Evolutionary conservation across 108 stramenopile genomes (phyloP).

Genomic region (Aurantiochytrium sp.): DNA sequence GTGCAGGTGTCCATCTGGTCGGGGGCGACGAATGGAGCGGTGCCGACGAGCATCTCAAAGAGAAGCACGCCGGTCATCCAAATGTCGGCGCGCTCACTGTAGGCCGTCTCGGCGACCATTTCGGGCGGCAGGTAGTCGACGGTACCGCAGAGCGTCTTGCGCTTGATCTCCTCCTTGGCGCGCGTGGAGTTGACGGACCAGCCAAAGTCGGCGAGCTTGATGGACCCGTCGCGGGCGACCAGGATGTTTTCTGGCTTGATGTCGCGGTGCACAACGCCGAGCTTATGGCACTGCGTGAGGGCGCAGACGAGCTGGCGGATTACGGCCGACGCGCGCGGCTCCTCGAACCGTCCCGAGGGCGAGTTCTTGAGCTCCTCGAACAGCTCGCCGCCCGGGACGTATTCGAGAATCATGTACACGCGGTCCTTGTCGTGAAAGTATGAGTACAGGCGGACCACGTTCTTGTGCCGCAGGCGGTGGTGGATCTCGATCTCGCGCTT

Average conservation of each 20-base stretch:
- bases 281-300: conserved; percentile 70
- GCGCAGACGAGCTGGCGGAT: conserved; percentile 82
- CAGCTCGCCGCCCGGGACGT: conserved; percentile 88
- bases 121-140: conserved; percentile 68
- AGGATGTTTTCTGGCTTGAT: conserved; percentile 53
- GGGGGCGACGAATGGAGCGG: conserved; percentile 85
- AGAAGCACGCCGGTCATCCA: conserved; percentile 71
- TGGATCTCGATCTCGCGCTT: conserved; percentile 54
- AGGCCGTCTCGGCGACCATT: conserved; percentile 41
- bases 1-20: neutral
- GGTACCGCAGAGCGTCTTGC: conserved; percentile 93
- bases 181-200: conserved; percentile 97
- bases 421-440: conserved; percentile 56
- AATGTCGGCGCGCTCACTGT: conserved; percentile 57
- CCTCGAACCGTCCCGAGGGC: conserved; percentile 65
- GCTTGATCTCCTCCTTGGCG: conserved; percentile 51
- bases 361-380: conserved; percentile 74
- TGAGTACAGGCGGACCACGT: conserved; percentile 46
- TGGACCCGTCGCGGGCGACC: conserved; percentile 16
- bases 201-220: conserved; percentile 57
- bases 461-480: conserved; percentile 40
- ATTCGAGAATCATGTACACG: conserved; percentile 96
- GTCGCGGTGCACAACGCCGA: conserved; percentile 57
- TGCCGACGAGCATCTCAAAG: conserved; percentile 90
- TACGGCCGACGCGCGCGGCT: conserved; percentile 72